Evolutionary conservation across 176 grass and related monocot genomes (phyloP).

Genomic region (Carex pumila): DNA sequence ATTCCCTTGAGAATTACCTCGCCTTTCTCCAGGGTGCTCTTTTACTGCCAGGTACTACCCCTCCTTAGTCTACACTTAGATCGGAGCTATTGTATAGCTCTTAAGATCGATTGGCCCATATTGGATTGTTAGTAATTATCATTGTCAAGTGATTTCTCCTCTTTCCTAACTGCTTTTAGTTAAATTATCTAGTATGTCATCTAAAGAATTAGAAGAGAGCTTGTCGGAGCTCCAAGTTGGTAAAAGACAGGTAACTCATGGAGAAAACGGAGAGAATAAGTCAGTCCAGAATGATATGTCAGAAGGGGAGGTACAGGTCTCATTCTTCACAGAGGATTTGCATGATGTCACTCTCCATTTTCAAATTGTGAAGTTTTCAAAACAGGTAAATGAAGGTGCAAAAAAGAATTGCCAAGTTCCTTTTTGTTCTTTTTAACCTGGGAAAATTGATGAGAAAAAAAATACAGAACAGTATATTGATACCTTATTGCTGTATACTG

Average conservation of each 20-base stretch:
- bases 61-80: background rate
- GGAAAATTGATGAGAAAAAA: background rate
- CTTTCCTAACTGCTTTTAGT: background rate
- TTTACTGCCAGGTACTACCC: background rate
- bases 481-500: background rate
- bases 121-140: background rate
- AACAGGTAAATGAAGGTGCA: slow-evolving; percentile 48
- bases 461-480: background rate
- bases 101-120: background rate
- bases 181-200: slow-evolving; percentile 37
- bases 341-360: slow-evolving; percentile 67
- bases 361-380: slow-evolving; percentile 71
- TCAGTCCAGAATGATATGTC: slow-evolving; percentile 25
- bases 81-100: background rate
- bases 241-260: background rate
- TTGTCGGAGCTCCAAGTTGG: slow-evolving; percentile 35
- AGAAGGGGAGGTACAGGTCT: slow-evolving; percentile 27
- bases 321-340: slow-evolving; percentile 82
- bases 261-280: background rate
- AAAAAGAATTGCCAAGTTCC: background rate
- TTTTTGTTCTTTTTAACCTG: background rate
- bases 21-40: background rate
- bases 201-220: slow-evolving; percentile 36
- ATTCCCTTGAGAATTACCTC: background rate
- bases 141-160: background rate